Conservation (phyloP, 306 rosid genomes). For the Rosa chinensis region DNA sequence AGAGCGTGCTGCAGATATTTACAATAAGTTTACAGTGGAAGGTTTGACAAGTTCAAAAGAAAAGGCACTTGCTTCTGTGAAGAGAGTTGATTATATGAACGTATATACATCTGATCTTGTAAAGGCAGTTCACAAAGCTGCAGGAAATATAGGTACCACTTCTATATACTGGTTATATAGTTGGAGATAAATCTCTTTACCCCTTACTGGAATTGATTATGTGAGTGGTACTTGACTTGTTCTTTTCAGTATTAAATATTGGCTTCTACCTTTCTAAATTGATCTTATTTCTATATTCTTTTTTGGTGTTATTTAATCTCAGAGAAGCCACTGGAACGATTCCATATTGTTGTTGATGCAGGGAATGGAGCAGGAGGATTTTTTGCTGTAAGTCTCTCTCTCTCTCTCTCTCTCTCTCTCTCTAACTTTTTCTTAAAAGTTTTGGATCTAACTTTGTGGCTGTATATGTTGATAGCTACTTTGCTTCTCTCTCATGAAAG, state of each 20-base stretch:
- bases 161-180: slow-evolving; percentile 21
- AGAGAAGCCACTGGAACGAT: slow-evolving; percentile 94
- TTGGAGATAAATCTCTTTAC: slow-evolving; percentile 14
- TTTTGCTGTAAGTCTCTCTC: slow-evolving; percentile 57
- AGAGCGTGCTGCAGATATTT: slow-evolving; percentile 77
- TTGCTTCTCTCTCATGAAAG: not conserved
- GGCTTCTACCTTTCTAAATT: not conserved
- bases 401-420: slow-evolving; percentile 6
- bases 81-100: slow-evolving; percentile 75
- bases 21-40: slow-evolving; percentile 61
- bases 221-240: slow-evolving; percentile 3
- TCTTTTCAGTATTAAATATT: not conserved
- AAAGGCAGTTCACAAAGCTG: slow-evolving; percentile 82
- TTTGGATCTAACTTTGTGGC: not conserved
- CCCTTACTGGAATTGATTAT: slow-evolving; percentile 16
- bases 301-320: slow-evolving; percentile 26
- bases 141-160: slow-evolving; percentile 72
- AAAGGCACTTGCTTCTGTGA: slow-evolving; percentile 49
- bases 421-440: not conserved
- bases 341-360: slow-evolving; percentile 92
- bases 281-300: slow-evolving; percentile 16
- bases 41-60: slow-evolving; percentile 45
- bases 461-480: not conserved
- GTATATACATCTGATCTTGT: slow-evolving; percentile 85
- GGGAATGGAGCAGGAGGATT: slow-evolving; percentile 99